Evolutionary conservation across 1,139 yeast genomes (phyloP).

Genomic region (Protomyces gravidus): DNA sequence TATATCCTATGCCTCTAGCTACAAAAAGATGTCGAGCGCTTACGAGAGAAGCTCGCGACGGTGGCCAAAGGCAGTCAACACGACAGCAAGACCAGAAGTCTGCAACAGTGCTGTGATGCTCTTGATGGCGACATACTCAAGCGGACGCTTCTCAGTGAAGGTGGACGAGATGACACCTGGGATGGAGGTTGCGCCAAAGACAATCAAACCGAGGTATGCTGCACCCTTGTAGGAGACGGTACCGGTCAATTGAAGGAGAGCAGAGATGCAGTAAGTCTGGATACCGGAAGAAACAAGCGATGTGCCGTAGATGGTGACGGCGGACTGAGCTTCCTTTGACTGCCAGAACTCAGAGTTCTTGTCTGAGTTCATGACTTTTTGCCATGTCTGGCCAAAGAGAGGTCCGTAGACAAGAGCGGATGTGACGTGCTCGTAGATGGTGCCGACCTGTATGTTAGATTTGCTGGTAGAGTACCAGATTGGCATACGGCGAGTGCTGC

Average conservation of each 20-base stretch:
- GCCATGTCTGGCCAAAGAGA: conserved; percentile 44
- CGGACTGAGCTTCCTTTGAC: conserved; percentile 44
- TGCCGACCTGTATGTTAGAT: conserved; percentile 38
- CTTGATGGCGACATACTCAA: conserved; percentile 42
- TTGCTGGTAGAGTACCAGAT: neutral
- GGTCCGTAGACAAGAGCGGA: conserved; percentile 43
- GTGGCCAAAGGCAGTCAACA: conserved; percentile 31
- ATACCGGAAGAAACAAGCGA: conserved; percentile 41
- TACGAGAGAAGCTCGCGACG: conserved; percentile 1
- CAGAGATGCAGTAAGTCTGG: conserved; percentile 46
- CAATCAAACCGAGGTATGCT: conserved; percentile 43
- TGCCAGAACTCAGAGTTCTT: conserved; percentile 40
- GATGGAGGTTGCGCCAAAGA: conserved; percentile 43
- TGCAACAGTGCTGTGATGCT: conserved; percentile 42
- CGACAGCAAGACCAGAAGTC: conserved; percentile 44
- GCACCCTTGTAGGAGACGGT: conserved; percentile 45
- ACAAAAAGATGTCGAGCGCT: neutral
- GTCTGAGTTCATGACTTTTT: conserved; percentile 37
- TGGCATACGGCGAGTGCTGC: conserved; percentile 18
- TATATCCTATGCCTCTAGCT: neutral
- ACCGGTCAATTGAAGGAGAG: conserved; percentile 44
- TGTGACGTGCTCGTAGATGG: conserved; percentile 43
- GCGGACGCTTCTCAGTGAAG: conserved; percentile 42
- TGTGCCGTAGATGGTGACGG: conserved; percentile 41
- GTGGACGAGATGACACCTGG: conserved; percentile 42